Conservation (phyloP, 2,329 filamentous ascomycete genomes). For the Phyllachora maydis region DNA sequence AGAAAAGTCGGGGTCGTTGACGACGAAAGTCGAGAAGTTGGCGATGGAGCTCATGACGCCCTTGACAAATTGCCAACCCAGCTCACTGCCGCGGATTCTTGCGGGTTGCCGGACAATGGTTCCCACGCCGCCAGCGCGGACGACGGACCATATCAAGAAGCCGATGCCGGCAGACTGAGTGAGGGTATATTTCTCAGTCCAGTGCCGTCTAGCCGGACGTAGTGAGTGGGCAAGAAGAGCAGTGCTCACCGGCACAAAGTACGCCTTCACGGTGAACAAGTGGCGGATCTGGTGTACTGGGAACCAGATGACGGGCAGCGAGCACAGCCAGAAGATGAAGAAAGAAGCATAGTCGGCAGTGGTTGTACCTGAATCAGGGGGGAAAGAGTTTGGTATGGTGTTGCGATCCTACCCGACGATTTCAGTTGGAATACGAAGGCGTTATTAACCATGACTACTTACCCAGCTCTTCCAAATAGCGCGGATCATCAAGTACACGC, state of each 20-base stretch:
- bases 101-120: conserved; percentile 57
- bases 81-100: conserved; percentile 38
- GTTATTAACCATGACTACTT: conserved; percentile 6
- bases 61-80: conserved; percentile 67
- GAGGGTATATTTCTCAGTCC: no score
- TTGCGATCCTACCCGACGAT: conserved; percentile 17
- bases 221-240: no score
- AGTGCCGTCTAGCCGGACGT: no score
- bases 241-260: conserved; percentile 64
- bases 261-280: conserved; percentile 78
- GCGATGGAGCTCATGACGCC: conserved; percentile 79
- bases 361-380: conserved; percentile 42
- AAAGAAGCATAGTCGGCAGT: conserved; percentile 64
- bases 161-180: no score
- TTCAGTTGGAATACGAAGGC: conserved; percentile 2
- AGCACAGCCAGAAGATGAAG: conserved; percentile 69
- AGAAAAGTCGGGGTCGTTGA: conserved; percentile 67
- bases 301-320: conserved; percentile 72
- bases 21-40: conserved; percentile 77
- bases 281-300: conserved; percentile 78
- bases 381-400: conserved; percentile 46
- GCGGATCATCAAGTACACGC: conserved; percentile 75
- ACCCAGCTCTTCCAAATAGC: conserved; percentile 59
- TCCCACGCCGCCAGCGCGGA: conserved; percentile 63
- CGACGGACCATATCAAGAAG: conserved; percentile 75